Evolutionary conservation across 495 filamentous ascomycete genomes (phyloP).

Genomic region (Trypethelium eluteriae): DNA sequence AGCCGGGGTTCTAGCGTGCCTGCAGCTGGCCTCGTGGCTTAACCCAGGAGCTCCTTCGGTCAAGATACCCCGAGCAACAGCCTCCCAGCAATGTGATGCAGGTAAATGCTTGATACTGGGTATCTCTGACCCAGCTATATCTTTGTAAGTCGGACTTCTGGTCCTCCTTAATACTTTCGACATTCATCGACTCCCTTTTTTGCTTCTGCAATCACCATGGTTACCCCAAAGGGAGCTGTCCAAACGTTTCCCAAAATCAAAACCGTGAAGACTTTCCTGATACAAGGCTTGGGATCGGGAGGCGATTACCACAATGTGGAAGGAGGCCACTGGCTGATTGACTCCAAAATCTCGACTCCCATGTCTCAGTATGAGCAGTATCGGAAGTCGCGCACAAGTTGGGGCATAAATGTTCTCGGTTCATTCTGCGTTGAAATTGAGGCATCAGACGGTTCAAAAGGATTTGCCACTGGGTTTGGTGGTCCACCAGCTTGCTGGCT

Average conservation of each 20-base stretch:
- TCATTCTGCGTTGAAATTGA: conserved; percentile 92
- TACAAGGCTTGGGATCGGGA: conserved; percentile 77
- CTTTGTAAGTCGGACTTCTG: not conserved
- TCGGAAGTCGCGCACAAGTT: conserved; percentile 76
- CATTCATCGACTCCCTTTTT: conserved; percentile 21
- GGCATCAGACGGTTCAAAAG: conserved; percentile 78
- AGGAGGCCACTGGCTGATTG: conserved; percentile 86
- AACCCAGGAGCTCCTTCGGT: not conserved
- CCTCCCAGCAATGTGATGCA: not conserved
- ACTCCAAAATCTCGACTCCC: conserved; percentile 82
- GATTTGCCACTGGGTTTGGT: conserved; percentile 88
- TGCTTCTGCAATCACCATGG: conserved; percentile 14
- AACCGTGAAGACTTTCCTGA: conserved; percentile 69
- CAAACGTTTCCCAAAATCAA: conserved; percentile 63
- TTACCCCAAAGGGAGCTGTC: not conserved
- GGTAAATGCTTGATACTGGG: not conserved
- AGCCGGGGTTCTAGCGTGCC: not conserved
- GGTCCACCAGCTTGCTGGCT: conserved; percentile 92
- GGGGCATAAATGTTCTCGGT: conserved; percentile 91
- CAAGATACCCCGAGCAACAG: not conserved
- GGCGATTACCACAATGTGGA: conserved; percentile 96
- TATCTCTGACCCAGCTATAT: not conserved
- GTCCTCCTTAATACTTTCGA: not conserved
- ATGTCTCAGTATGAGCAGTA: conserved; percentile 86
- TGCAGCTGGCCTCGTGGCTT: conserved; percentile 5